Evolutionary conservation across 768 basidiomycete genomes (phyloP), one percentile per base, ranked within the genome.

Genomic region (Megacollybia marginata): DNA sequence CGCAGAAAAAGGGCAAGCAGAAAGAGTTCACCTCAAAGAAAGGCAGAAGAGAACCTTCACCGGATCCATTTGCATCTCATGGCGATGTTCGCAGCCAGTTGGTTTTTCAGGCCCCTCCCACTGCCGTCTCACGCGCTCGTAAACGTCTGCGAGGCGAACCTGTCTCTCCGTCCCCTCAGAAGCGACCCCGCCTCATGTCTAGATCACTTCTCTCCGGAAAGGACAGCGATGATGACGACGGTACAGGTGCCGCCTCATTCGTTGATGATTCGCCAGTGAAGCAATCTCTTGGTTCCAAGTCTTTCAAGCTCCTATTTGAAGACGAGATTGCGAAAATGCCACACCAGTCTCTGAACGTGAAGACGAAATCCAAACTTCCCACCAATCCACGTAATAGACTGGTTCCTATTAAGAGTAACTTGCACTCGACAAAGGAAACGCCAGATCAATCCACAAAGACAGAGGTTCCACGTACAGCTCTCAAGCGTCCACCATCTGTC

Each of bases 141-240:
- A 91, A 91, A 62, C 82, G 88, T 49, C 72, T 91, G 15, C 79
- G 88, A 32, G 88, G 88, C 23, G 88, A 91, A 59, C 82, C 82
- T 1, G 87, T 91, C 2, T 90, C 88, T 0, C 88, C 88, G 4
- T 88, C 88, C 15, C 88, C 88, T 4, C 79, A 75, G 28, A 90
- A 89, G 62, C 77, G 83, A 51, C 74, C 74, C 60, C 84, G 85
- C 38, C 60, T 80, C 47, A 60, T 62, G 34, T 69, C 76, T 5
- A 73, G 32, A 62, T 73, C 38, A 62, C 71, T 15, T 69, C 76
- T 52, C 57, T 71, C 38, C 64, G 58, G 42, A 54, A 60, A 35
- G 64, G 67, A 69, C 36, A 69, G 69, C 20, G 55, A 65, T 33
- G 65, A 69, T 49, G 33, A 62, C 20, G 33, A 61, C 43, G 45